Percentiles rank a stretch among this genome's conserved stretches.
Conservation (phyloP, 768 basidiomycete genomes). For the Tylopilus sp. region DNA sequence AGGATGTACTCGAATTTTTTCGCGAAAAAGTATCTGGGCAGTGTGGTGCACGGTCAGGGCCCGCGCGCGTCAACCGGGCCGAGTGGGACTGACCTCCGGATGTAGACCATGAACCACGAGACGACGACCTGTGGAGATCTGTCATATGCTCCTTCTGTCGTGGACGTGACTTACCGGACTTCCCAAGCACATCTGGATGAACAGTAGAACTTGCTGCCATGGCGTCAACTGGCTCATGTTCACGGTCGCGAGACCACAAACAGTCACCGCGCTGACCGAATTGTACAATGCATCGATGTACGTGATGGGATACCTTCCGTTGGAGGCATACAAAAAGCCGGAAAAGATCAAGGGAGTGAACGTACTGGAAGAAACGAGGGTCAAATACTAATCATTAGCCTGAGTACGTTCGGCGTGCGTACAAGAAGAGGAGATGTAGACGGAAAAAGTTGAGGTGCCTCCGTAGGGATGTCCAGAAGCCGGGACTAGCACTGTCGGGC, state of each 20-base stretch:
- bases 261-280: constrained; percentile 74
- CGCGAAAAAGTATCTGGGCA: constrained; percentile 64
- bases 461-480: constrained; percentile 28
- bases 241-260: constrained; percentile 71
- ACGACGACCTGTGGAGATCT: constrained; percentile 54
- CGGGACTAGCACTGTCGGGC: constrained; percentile 2
- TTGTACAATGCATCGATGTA: constrained; percentile 80
- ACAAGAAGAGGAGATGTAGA: constrained; percentile 61
- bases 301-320: constrained; percentile 64
- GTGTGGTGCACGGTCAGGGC: neutral
- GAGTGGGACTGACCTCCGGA: constrained; percentile 50
- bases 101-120: constrained; percentile 81
- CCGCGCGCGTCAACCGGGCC: neutral
- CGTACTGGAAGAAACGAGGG: constrained; percentile 41
- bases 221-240: constrained; percentile 65
- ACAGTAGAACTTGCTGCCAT: constrained; percentile 68
- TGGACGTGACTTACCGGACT: constrained; percentile 55
- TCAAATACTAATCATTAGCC: constrained; percentile 5
- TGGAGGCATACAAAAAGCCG: constrained; percentile 78
- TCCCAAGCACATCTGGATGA: constrained; percentile 76
- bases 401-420: constrained; percentile 24
- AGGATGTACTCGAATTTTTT: constrained; percentile 61
- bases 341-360: constrained; percentile 78
- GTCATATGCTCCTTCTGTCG: too few relatives aligned
- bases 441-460: constrained; percentile 67